Conservation (phyloP, 2,329 filamentous ascomycete species). For the Curvularia sp. region DNA sequence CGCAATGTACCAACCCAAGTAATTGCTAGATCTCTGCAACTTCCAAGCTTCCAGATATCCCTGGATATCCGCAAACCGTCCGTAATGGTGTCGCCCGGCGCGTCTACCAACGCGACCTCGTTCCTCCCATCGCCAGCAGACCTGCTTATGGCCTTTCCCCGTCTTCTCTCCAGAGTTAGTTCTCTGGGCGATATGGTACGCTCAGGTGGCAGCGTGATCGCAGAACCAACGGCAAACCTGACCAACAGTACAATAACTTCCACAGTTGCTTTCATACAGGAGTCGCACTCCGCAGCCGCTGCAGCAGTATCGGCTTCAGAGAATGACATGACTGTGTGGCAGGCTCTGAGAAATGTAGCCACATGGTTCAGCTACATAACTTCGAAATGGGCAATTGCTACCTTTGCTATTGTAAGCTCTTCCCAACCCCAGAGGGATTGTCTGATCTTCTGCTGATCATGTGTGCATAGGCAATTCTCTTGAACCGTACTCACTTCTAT, state of each 20-base stretch:
- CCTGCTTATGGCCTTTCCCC: constrained; percentile 71
- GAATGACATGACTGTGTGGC: constrained; percentile 55
- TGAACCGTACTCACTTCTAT: constrained; percentile 94
- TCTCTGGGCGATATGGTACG: constrained; percentile 66
- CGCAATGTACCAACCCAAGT: constrained; percentile 9
- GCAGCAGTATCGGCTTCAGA: constrained; percentile 39
- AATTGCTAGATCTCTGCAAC: constrained; percentile 2
- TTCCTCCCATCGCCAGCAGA: constrained; percentile 69
- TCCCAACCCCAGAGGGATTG: background rate
- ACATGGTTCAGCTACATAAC: constrained; percentile 81
- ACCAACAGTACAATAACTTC: constrained; percentile 51
- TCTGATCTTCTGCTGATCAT: constrained; percentile 8
- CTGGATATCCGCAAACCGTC: constrained; percentile 19
- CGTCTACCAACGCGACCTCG: constrained; percentile 46
- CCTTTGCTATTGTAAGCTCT: constrained; percentile 72
- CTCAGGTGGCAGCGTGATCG: constrained; percentile 66
- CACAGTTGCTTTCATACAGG: constrained; percentile 52
- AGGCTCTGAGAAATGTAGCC: constrained; percentile 72
- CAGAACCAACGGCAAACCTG: constrained; percentile 64
- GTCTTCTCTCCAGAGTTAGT: constrained; percentile 72
- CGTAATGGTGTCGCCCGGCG: constrained; percentile 36
- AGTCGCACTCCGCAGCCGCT: constrained; percentile 52
- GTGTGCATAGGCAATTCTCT: constrained; percentile 70
- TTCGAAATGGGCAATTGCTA: constrained; percentile 81
- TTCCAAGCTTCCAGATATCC: constrained; percentile 8